Base-by-base conservation (phyloP, 179 eudicot species). In the Drosera spatulata region DNA sequence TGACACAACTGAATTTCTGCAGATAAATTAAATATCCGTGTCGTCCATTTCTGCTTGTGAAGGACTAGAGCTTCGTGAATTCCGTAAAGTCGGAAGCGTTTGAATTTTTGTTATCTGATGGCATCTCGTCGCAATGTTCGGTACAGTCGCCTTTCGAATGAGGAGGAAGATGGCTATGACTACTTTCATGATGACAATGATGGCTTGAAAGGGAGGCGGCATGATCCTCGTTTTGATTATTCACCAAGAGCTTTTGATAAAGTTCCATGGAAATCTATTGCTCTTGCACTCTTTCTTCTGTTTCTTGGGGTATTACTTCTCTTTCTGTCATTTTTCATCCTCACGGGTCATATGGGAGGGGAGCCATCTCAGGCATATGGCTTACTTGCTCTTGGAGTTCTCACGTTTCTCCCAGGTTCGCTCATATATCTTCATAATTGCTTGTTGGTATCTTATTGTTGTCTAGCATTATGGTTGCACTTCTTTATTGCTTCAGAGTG, bases 281-380 rank as follows among this genome's bases (percentile, higher is more conserved):
- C 68, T 44, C 91, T 91, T 37, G 96, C 98, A 2, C 55, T 91
- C 56, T 88, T 91, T 64, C 75, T 91, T 43, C 85, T 91, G 41
- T 53, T 73, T 22, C 82, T 91, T 50, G 98, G 98, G 4, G 79
- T 68, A 22, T 37, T 81, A 13, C 89, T 91, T 66, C 77, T 91
- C 54, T 76, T 79, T 53, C 79, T 91, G 3, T 75, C 95, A 39
- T 69, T 80, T 73, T 88, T 91, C 75, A 80, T 91, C 54, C 82
- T 91, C 73, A 79, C 91, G 41, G 96, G 93, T 67, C 96, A 91
- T 71, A 88, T 91, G 95, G 91, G 80, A 49, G 98, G 98, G 22
- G 98, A 91, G 39, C 63, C 14, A 37, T 71, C 83, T 38, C 98
- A 91, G 71, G 95, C 85, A 12, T 86, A 77, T 71, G 91, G 96